Evolutionary conservation across 2,329 filamentous ascomycete genomes (phyloP), one percentile per base, ranked within the genome.

Genomic region (Akanthomyces muscarius): DNA sequence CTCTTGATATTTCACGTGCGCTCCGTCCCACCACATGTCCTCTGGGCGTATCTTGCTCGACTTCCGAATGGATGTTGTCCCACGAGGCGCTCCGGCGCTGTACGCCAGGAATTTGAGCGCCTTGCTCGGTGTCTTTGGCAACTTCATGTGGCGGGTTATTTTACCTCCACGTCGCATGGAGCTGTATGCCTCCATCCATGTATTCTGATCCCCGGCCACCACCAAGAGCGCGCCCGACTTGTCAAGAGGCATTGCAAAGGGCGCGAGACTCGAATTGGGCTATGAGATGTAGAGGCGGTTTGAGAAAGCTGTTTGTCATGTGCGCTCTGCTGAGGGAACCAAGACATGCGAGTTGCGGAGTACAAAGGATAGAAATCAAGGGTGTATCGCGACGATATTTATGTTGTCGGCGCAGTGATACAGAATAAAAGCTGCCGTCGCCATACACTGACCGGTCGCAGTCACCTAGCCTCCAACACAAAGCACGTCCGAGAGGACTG

Each of bases 101-200:
- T 68, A 73, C 7, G 66, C 70, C 48, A 73, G 61, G 61, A 73
- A 72, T 1, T 68, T 63, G 1, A 72, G 64, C 30, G 67, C 57
- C 57, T 61, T 61, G 47, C 68, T 58, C 42, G 66, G 69, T 60
- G 67, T 67, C 62, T 68, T 71, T 48, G 71, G 69, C 8, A 72
- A 63, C 44, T 56, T 68, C 42, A 58, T 63, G 66, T 71, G 68
- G 23, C 66, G 47, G 5, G 52, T 8, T 2, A 44, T 8, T 2
- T 18, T 36, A 13, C 45, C 45, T 21, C 5, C 23, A 66, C 52
- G 65, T 13, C 5, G 13, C 14, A 52, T 13, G 25, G 36, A n/a
- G 3, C 33, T 5, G 28, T 45, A 33, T 2, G 14, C n/a, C 14
- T 52, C 23, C 48, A 52, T 23, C 58, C 58, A 61, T 18, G 45